Evolutionary conservation across 2,329 filamentous ascomycete species (phyloP), one percentile per base, ranked within the genome.

Genomic region (Colletotrichum falcatum): DNA sequence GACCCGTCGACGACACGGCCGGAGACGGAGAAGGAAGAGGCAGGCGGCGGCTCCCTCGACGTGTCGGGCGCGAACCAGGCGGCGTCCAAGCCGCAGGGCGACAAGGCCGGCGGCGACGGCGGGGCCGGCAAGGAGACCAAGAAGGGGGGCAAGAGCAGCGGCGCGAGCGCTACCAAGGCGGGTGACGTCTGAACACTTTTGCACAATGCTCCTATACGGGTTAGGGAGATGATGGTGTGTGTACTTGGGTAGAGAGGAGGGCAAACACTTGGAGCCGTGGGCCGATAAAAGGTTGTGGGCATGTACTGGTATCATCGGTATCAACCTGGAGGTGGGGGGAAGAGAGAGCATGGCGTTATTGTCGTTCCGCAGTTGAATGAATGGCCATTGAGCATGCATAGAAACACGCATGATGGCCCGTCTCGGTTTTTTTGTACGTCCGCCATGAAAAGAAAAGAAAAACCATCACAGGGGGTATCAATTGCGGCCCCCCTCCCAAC

Each of bases 1-100:
- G 86, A 94, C 77, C 89, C 90, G 0, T 80, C 84, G 65, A 88
- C 88, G 78, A 95, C 92, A 33, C 82, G 85, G 26, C 94, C 94
- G 0, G 90, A 94, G 77, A 76, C 80, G 28, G 88, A 89, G 80
- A 73, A 80, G 7, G 74, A 79, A 37, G 83, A 84, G 11, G 80
- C 53, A 30, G 53, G 78, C 8, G 76, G 83, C 62, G 63, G 73
- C 68, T 77, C 82, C 44, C 76, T 88, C 20, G 76, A 85, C 7
- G 76, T 77, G 16, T 85, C 82, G 75, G 82, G 84, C 14, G 83
- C 86, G 48, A 82, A 87, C 75, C 77, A 82, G 74, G 78, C 79
- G 7, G 74, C 86, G 23, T 84, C 82, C 33, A 81, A 79, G 74
- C 77, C 81, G 7, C 77, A 78, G 66, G 80, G 79, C 7, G 77